Evolutionary conservation across 768 basidiomycete genomes (phyloP).

Genomic region (Daedaleopsis sinensis): DNA sequence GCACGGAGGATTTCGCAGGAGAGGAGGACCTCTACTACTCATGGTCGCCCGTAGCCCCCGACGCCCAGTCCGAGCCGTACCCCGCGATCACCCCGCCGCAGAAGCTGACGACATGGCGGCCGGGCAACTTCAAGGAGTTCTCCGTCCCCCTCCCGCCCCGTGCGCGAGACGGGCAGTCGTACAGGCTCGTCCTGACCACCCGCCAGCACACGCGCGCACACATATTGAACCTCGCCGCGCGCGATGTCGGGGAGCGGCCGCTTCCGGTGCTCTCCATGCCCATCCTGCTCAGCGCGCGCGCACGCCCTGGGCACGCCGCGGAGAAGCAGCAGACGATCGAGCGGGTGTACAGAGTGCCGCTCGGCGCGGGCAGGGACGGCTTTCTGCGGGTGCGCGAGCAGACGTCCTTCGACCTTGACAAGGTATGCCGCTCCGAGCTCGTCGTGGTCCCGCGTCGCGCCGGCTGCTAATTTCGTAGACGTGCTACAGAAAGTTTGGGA

Average conservation of each 20-base stretch:
- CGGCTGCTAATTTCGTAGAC: conserved; percentile 20
- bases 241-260: conserved; percentile 45
- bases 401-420: conserved; percentile 91
- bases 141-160: conserved; percentile 63
- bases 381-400: conserved; percentile 68
- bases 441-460: background rate
- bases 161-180: conserved; percentile 55
- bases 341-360: conserved; percentile 46
- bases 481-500: conserved; percentile 90
- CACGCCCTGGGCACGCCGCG: background rate
- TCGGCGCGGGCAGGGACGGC: conserved; percentile 14
- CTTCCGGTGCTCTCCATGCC: conserved; percentile 76
- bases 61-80: conserved; percentile 3
- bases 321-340: conserved; percentile 73
- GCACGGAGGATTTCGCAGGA: conserved; percentile 68
- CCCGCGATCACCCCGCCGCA: conserved; percentile 42
- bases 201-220: conserved; percentile 31
- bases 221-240: conserved; percentile 46
- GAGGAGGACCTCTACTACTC: conserved; percentile 69
- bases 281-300: conserved; percentile 45
- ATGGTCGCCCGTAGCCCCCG: conserved; percentile 46
- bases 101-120: conserved; percentile 79
- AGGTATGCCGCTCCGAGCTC: conserved; percentile 59
- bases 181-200: conserved; percentile 65
- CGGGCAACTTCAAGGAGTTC: conserved; percentile 72